These are phyloP conservation scores for Climacium dendroides DNA, from an alignment of 225 moss, liverwort and hornwort genomes.

Conservation along the genomic window DNA sequence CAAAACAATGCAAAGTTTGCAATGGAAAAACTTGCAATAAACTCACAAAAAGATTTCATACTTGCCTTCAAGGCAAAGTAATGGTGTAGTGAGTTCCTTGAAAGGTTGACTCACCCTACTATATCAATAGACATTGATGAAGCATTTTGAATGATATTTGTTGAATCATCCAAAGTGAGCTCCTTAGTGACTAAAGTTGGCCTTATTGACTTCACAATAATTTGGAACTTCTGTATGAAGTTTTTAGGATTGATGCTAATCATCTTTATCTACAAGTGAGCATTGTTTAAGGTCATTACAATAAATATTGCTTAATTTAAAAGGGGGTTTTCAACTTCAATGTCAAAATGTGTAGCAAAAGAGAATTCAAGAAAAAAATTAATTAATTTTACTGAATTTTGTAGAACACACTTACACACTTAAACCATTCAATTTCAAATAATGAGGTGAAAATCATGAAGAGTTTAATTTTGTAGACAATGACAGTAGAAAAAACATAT, in stretches of 20 bases:
- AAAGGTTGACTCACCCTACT: background rate
- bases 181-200: background rate
- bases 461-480: background rate
- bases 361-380: accelerated
- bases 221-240: background rate
- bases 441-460: background rate
- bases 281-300: background rate
- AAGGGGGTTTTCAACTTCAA: background rate
- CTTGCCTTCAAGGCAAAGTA: accelerated
- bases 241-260: background rate
- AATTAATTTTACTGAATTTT: background rate
- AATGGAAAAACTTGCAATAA: accelerated
- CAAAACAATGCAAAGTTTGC: accelerated
- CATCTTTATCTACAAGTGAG: accelerated
- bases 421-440: background rate
- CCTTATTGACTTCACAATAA: background rate
- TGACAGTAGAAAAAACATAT: background rate
- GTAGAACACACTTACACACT: background rate
- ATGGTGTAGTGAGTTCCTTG: accelerated
- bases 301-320: background rate
- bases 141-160: background rate
- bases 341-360: accelerated
- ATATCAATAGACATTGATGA: background rate
- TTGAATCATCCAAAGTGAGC: too few relatives aligned
- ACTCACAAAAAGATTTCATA: background rate